A percentile compares a stretch with the other conserved stretches of the same genome.
phyloP scores from a whole-genome alignment of 2,329 filamentous ascomycete species.

The Xylariaceae sp. region DNA sequence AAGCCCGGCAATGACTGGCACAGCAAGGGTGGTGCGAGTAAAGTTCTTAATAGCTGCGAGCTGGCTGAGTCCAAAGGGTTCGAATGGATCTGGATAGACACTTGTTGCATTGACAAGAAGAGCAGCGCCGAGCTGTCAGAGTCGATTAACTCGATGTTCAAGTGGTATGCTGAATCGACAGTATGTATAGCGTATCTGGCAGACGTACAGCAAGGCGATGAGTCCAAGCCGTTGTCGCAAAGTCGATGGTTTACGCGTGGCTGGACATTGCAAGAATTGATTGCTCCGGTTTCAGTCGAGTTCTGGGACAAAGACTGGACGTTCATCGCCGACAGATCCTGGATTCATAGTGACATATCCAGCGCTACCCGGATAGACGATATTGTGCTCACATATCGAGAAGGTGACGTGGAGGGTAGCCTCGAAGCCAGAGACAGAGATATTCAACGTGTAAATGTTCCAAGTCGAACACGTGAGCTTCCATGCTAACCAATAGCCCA shows the following conservation, averaged over 20 bases:
- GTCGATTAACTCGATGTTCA: background rate
- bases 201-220: background rate
- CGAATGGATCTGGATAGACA: background rate
- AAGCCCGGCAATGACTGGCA: background rate
- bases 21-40: background rate
- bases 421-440: no score
- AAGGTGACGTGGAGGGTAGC: no score
- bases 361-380: no score
- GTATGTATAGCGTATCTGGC: background rate
- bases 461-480: no score
- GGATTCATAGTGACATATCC: no score
- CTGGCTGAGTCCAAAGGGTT: background rate
- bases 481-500: no score
- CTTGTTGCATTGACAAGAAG: conserved; percentile 1
- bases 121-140: conserved; percentile 1
- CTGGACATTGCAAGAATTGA: conserved; percentile 1
- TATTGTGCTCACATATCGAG: no score
- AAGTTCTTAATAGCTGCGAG: background rate
- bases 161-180: background rate
- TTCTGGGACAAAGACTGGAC: background rate
- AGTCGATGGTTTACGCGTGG: background rate
- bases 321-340: background rate
- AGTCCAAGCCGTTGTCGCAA: background rate
- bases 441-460: no score
- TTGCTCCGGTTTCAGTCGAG: background rate